Percentiles rank a stretch among this genome's conserved stretches.
These are phyloP conservation scores for Hymenoscyphus linearis DNA, from an alignment of 2,329 filamentous ascomycete species.

Conservation along the genomic window DNA sequence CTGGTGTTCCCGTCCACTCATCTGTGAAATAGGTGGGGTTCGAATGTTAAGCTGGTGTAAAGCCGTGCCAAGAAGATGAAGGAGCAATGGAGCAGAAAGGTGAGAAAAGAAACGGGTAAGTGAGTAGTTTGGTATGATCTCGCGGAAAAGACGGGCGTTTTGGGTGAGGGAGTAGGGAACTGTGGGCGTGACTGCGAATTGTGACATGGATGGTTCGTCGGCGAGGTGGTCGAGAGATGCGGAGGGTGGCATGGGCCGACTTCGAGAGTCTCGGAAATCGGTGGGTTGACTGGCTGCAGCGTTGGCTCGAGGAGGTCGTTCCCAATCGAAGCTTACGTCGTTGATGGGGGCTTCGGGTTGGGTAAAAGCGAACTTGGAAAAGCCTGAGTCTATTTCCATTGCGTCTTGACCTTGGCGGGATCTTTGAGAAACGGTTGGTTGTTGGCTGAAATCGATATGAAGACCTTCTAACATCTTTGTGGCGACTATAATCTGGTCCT, in stretches of 20 bases:
- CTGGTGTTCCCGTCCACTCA: slow-evolving; percentile 48
- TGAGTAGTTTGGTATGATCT: slow-evolving; percentile 83
- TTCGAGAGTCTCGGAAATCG: slow-evolving; percentile 24
- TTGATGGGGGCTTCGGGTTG: slow-evolving; percentile 74
- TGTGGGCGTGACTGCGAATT: slow-evolving; percentile 75
- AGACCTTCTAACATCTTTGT: slow-evolving; percentile 91
- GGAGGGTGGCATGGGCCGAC: slow-evolving; percentile 10
- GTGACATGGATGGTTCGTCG: slow-evolving; percentile 80
- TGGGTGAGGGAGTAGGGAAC: slow-evolving; percentile 85
- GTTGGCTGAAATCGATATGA: slow-evolving; percentile 77
- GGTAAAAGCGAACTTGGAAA: slow-evolving; percentile 63
- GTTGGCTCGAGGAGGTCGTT: slow-evolving; percentile 51
- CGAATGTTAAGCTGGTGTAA: slow-evolving; percentile 83
- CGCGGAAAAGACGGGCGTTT: slow-evolving; percentile 78
- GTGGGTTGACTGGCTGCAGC: slow-evolving; percentile 39
- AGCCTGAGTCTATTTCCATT: slow-evolving; percentile 64
- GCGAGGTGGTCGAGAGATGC: slow-evolving; percentile 59
- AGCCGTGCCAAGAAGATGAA: slow-evolving; percentile 74
- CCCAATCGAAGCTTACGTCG: slow-evolving; percentile 82
- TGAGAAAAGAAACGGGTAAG: slow-evolving; percentile 91
- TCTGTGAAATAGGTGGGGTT: slow-evolving; percentile 43
- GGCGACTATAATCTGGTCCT: slow-evolving; percentile 78
- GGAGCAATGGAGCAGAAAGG: slow-evolving; percentile 66
- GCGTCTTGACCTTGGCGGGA: slow-evolving; percentile 38
- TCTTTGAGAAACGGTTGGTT: slow-evolving; percentile 42